Conservation (phyloP, 2,329 filamentous ascomycete species). For the Pseudohalonectria lignicola region DNA sequence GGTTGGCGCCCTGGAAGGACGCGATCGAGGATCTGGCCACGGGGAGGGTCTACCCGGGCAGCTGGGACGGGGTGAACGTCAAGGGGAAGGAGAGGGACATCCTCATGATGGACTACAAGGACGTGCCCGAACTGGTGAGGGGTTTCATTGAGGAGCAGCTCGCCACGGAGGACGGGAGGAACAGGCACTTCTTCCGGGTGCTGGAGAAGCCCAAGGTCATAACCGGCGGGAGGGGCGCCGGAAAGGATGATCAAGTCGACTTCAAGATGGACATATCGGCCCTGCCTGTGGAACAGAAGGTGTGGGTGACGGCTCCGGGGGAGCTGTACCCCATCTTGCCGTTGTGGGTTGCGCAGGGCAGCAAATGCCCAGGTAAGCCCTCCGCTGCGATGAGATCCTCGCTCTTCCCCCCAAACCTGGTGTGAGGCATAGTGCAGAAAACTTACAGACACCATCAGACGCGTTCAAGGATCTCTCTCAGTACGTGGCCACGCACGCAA, state of each 20-base stretch:
- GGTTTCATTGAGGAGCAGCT: conserved; percentile 21
- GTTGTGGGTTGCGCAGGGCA: conserved; percentile 23
- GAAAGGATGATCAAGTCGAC: conserved; percentile 3
- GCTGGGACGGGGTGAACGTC: conserved; percentile 28
- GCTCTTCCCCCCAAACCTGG: no score
- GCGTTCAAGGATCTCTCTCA: conserved; percentile 10
- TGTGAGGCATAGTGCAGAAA: background rate
- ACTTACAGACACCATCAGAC: background rate
- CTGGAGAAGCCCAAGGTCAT: conserved; percentile 13
- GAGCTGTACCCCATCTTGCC: conserved; percentile 29
- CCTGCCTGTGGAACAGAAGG: conserved; percentile 9
- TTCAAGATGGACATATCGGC: conserved; percentile 3
- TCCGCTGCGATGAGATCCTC: no score
- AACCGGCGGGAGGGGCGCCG: conserved; percentile 13
- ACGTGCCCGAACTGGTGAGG: conserved; percentile 19
- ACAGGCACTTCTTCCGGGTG: conserved; percentile 9
- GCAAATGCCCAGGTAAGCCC: conserved; percentile 19
- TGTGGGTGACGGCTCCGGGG: conserved; percentile 28
- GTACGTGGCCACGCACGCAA: conserved; percentile 10
- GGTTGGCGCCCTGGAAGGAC: conserved; percentile 14
- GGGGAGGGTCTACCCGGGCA: conserved; percentile 21
- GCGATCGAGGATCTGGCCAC: conserved; percentile 15
- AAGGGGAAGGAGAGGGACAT: conserved; percentile 25
- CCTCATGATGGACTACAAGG: conserved; percentile 23
- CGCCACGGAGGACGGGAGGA: conserved; percentile 5